Percentiles rank a stretch among this genome's conserved stretches.
Conservation (phyloP, 2,329 filamentous ascomycete genomes). For the Fusarium penzigii region DNA sequence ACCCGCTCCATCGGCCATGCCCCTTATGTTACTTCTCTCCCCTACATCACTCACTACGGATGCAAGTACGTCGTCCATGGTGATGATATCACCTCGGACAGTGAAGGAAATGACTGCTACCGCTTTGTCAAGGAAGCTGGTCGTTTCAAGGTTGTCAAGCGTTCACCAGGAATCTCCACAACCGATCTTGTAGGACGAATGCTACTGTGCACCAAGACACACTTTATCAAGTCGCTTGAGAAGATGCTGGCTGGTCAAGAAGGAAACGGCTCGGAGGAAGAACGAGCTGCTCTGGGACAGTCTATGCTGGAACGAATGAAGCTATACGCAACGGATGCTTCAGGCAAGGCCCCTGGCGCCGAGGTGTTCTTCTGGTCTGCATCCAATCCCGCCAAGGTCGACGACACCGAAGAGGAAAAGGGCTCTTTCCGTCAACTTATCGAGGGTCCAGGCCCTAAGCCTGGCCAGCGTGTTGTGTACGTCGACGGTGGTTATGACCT, state of each 20-base stretch:
- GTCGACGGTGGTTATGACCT: slow-evolving; percentile 97
- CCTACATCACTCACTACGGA: slow-evolving; percentile 94
- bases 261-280: slow-evolving; percentile 67
- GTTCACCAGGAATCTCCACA: slow-evolving; percentile 94
- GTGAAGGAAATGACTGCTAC: slow-evolving; percentile 93
- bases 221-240: slow-evolving; percentile 84
- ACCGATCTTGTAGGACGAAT: slow-evolving; percentile 98
- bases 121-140: slow-evolving; percentile 93
- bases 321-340: slow-evolving; percentile 86
- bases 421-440: slow-evolving; percentile 70
- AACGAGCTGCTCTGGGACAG: slow-evolving; percentile 62
- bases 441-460: slow-evolving; percentile 67
- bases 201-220: slow-evolving; percentile 90
- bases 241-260: slow-evolving; percentile 69
- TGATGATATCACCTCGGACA: slow-evolving; percentile 96
- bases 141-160: slow-evolving; percentile 94
- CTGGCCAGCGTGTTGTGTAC: slow-evolving; percentile 85
- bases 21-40: slow-evolving; percentile 90
- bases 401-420: slow-evolving; percentile 54
- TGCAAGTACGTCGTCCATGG: slow-evolving; percentile 96
- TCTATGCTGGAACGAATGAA: slow-evolving; percentile 77
- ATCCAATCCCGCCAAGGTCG: slow-evolving; percentile 48
- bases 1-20: slow-evolving; percentile 81
- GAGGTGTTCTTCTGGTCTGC: slow-evolving; percentile 84
- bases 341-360: slow-evolving; percentile 73